phyloP scores from a whole-genome alignment of 2,329 filamentous ascomycete species.

The Penicillium rolfsii region DNA sequence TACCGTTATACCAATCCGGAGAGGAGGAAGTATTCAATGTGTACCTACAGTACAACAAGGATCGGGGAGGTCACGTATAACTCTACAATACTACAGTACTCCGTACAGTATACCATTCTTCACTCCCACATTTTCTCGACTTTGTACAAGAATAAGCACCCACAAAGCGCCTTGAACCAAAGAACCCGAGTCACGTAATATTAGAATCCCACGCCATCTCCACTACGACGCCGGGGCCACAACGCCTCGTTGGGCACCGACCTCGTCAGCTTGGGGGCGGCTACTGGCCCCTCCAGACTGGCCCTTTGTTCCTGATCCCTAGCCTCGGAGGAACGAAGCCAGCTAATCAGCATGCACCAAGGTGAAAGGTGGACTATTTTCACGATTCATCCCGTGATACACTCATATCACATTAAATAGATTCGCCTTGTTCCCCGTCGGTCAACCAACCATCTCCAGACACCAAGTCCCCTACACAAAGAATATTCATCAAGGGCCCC shows the following conservation, averaged over 20 bases:
- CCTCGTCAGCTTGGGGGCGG: slow-evolving; percentile 1
- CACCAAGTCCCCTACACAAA: not conserved
- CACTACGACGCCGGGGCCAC: not conserved
- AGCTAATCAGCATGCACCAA: not conserved
- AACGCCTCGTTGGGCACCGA: slow-evolving; percentile 14
- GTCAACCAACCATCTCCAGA: not conserved
- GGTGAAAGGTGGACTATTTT: not conserved
- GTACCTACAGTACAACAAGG: no score
- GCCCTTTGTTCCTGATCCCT: not conserved
- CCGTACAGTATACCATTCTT: not conserved
- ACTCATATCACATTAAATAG: not conserved
- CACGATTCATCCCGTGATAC: not conserved
- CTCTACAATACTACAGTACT: not conserved
- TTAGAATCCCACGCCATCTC: slow-evolving; percentile 1
- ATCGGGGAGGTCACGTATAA: not conserved
- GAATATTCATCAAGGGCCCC: not conserved
- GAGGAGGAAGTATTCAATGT: no score
- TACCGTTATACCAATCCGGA: no score
- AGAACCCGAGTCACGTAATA: not conserved
- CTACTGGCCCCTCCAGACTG: slow-evolving; percentile 1
- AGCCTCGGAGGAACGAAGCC: not conserved
- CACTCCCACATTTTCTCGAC: not conserved
- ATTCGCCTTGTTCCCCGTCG: not conserved
- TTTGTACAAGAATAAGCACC: not conserved
- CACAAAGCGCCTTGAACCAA: not conserved